Percentiles rank a stretch among this genome's conserved stretches.
phyloP scores from a whole-genome alignment of 2,329 filamentous ascomycete species.

The Sarocladium kiliense region DNA sequence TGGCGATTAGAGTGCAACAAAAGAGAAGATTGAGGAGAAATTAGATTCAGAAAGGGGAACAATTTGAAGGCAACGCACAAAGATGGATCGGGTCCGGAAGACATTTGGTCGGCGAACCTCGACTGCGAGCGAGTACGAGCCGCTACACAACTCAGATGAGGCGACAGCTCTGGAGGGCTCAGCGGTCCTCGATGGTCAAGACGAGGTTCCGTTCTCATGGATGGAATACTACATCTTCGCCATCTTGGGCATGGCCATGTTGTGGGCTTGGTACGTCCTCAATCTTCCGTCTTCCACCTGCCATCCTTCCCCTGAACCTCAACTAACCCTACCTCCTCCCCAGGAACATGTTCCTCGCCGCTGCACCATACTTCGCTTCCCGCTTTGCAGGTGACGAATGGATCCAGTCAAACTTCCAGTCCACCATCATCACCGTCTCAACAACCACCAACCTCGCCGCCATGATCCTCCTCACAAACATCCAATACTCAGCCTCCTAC shows the following conservation, averaged over 20 bases:
- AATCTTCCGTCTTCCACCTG: not conserved
- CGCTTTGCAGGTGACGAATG: conserved; percentile 69
- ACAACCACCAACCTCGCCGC: conserved; percentile 75
- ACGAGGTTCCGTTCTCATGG: conserved; percentile 67
- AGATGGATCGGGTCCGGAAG: conserved; percentile 23
- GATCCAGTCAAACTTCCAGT: conserved; percentile 80
- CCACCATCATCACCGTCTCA: conserved; percentile 80
- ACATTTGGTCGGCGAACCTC: conserved; percentile 18
- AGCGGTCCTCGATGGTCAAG: conserved; percentile 21
- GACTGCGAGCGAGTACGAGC: conserved; percentile 25
- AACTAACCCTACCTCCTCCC: conserved; percentile 10
- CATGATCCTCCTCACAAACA: conserved; percentile 71
- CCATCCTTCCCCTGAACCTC: too few relatives aligned
- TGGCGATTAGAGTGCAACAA: not conserved
- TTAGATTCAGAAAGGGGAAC: not conserved
- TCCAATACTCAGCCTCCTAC: conserved; percentile 81
- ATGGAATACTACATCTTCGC: conserved; percentile 81
- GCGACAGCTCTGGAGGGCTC: conserved; percentile 21
- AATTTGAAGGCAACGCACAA: not conserved
- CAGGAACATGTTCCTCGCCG: conserved; percentile 98
- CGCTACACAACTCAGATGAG: conserved; percentile 24
- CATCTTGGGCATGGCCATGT: conserved; percentile 84
- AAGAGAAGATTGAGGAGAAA: not conserved
- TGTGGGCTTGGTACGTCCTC: conserved; percentile 84
- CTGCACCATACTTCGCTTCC: conserved; percentile 84